A percentile compares a stretch with the other conserved stretches of the same genome.
Evolutionary conservation across 2,329 filamentous ascomycete genomes (phyloP).

Genomic region (Fusarium illudens): DNA sequence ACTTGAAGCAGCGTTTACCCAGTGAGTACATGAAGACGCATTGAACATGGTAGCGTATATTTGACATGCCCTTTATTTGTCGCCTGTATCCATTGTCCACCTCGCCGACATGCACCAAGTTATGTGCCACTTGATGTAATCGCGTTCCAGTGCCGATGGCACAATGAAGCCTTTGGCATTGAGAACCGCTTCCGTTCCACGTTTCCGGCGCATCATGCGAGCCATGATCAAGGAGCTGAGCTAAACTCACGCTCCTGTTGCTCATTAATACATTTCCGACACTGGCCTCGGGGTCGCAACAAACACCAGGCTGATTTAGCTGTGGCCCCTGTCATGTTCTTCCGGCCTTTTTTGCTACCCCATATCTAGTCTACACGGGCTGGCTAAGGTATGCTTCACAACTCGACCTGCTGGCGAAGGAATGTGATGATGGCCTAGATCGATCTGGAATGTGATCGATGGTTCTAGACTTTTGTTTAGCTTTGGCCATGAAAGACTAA

Average conservation of each 20-base stretch:
- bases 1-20: not conserved
- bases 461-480: not conserved
- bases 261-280: not conserved
- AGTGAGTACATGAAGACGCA: not conserved
- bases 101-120: not conserved
- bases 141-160: not conserved
- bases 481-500: not conserved
- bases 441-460: not conserved
- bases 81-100: not conserved
- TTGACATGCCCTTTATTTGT: not conserved
- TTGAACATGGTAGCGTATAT: not conserved
- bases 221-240: not conserved
- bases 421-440: not conserved
- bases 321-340: not conserved
- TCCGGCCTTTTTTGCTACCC: not conserved
- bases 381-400: not conserved
- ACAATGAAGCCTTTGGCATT: not conserved
- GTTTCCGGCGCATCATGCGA: not conserved
- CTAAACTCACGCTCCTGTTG: not conserved
- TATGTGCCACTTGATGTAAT: not conserved
- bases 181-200: not conserved
- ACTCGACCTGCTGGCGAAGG: not conserved
- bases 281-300: not conserved
- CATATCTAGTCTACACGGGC: too few species aligned
- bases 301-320: not conserved